Base-by-base conservation (phyloP, 306 rosid genomes). In the Elaeagnus macrophylla region DNA sequence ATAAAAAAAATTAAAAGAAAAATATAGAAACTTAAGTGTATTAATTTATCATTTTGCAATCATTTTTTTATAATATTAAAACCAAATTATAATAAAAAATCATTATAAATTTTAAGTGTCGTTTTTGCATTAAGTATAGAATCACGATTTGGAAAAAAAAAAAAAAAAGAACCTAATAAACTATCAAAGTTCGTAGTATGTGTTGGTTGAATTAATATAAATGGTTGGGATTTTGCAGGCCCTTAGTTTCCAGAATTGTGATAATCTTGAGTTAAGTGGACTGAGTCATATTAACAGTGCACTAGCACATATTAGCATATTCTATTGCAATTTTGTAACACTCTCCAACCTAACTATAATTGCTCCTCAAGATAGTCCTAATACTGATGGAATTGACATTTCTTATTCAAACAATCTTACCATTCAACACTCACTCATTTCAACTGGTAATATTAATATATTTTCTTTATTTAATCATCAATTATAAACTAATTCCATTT, bases 371-470 rank as follows among this genome's bases (percentile, higher is more conserved):
- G 60, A 58, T 0, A 72, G 77, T 10, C 72, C 72, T 2, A 72
- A 72, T 14, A 72, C 68, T 0, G 72, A 72, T 55, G 77, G 77
- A 55, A 60, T 72, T 44, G 46, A 60, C 18, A 9, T 72, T 32
- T 19, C 54, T 9, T 0, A 13, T 47, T 60, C 77, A 5, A 41
- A 0, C 12, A 2, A 32, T 14, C 36, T 72, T 39, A 19, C 32
- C n/a, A 55, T 72, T 10, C 44, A n/a, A 5, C n/a, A 55, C 32
- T 40, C 77, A 9, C 1, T 5, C 2, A 72, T 72, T n/a, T 59
- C 39, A 49, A 66, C 72, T 5, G 77, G 77, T 71, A 64, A 53
- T 37, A 14, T n/a, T 12, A 11, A 14, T 9, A 13, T 14, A 12
- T 53, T 7, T 7, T n/a, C 14, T 53, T 53, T 53, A 11, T n/a